Base-by-base conservation (phyloP, 2,329 filamentous ascomycete genomes). In the Fusarium pilosicola region DNA sequence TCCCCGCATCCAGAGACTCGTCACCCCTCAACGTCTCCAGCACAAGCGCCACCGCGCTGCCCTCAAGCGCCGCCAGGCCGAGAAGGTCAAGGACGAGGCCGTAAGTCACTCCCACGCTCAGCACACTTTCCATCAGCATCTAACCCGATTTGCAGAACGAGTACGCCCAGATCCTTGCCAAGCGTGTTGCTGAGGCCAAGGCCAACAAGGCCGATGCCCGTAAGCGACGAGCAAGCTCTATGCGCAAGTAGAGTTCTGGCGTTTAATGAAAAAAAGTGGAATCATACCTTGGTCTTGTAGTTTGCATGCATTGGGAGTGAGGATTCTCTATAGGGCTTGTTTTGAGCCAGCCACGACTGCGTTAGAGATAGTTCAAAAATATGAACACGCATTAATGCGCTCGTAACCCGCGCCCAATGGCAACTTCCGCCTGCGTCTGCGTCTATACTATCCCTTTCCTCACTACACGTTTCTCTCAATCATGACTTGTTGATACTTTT, bases 1-100 rank as follows among this genome's bases (percentile, higher is more conserved):
- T 82, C 96, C 96, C 87, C 97, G 96, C 91, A 99, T 99, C 89
- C 96, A 99, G 92, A 94, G 96, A 86, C 94, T 99, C 82, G 95
- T 99, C 82, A 99, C 96, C 84, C 96, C 96, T 86, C 96, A 98
- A 90, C 96, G 96, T 86, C 95, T 99, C 84, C 96, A 99, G 92
- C 96, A 97, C 93, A 99, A 98, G 94, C 95, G 96, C 84, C 96
- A 98, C 91, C 91, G 95, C 81, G 89, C 97, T 83, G 96, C 96
- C 83, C 93, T 99, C 88, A 99, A 99, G 95, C 94, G 96, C 86
- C 96, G 96, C 87, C 94, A 95, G 85, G 88, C 95, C 83, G 96
- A 99, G 90, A 93, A 95, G 87, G 91, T 94, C 89, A 98, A 98
- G 92, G 96, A 99, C 85, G 96, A 97, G 90, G 96, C 96, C 84